Base-by-base conservation (phyloP, 768 basidiomycete genomes). In the Rhizopogon roseolus region DNA sequence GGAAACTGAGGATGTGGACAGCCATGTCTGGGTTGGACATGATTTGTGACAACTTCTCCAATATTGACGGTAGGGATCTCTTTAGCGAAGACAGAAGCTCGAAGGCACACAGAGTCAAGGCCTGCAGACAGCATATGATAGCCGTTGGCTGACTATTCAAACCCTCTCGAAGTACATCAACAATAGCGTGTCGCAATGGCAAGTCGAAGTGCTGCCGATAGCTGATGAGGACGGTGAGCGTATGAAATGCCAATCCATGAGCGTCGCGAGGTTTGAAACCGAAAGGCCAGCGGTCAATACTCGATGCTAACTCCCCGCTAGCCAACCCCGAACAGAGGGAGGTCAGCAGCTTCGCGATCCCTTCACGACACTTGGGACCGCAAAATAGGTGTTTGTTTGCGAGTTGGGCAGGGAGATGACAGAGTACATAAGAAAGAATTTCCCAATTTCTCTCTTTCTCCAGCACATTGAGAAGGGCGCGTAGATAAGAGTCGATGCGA, bases 311-410 rank as follows among this genome's bases (percentile, higher is more conserved):
- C 9, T 78, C 75, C 7, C 79, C 82, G 11, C 73, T 76, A 17
- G 81, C 70, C 29, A 95, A 78, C 1, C 81, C 81, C 1, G 78
- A 73, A 71, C 91, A 91, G 11, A 98, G 70, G 27, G 77, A 65
- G n/a, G 76, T 75, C 38, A 93, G 71, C 34, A 98, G 70, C 45
- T 73, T 76, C 5, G 81, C 73, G 19, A 95, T 78, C 9, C 81
- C 78, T 13, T 65, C 69, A n/a, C 84, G 76, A 28, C 88, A 84
- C 49, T 83, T 82, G 0, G 91, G 91, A 1, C 97, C 97, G 64
- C 95, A 97, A 68, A 97, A 95, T 50, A 98, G 77, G 62, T 98
- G 93, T 68, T 98, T 98, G 78, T 98, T 98, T 54, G 90, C 77
- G 9, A 98, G 78, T 65, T 98, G 94, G 8, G 84, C 77, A 1